phyloP scores from a whole-genome alignment of 345 rosid species.

The Dipteronia sinensis region DNA sequence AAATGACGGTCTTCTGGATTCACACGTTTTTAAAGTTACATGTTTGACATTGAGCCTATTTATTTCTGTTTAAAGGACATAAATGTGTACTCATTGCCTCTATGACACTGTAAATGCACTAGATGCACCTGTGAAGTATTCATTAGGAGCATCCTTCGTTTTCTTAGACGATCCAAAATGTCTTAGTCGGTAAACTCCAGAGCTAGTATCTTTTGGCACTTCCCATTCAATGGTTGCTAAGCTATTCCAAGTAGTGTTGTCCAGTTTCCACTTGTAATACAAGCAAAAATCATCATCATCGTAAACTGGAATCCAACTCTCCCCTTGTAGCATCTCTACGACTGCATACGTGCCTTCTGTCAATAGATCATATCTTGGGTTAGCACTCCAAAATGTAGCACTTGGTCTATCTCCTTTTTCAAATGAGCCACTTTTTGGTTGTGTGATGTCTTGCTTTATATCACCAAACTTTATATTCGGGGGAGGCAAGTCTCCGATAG shows the following conservation, averaged over 20 bases:
- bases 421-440: constrained; percentile 38
- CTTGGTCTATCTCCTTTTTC: constrained; percentile 40
- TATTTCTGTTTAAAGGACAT: not conserved
- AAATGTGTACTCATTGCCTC: not conserved
- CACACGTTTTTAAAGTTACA: not conserved
- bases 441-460: constrained; percentile 39
- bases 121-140: constrained; percentile 56
- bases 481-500: constrained; percentile 44
- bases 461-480: constrained; percentile 47
- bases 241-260: constrained; percentile 28
- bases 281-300: constrained; percentile 63
- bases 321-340: constrained; percentile 49
- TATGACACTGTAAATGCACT: constrained; percentile 44
- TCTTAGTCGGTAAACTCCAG: constrained; percentile 49
- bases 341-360: constrained; percentile 61
- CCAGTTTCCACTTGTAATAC: constrained; percentile 48
- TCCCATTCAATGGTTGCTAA: constrained; percentile 56
- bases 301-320: constrained; percentile 45
- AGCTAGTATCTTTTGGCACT: constrained; percentile 36
- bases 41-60: not conserved
- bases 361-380: constrained; percentile 58
- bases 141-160: constrained; percentile 29
- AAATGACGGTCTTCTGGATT: not conserved
- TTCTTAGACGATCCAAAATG: constrained; percentile 54
- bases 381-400: constrained; percentile 56